Evolutionary conservation across 163 green algal species (phyloP).

Genomic region (Scenedesmus sp.): DNA sequence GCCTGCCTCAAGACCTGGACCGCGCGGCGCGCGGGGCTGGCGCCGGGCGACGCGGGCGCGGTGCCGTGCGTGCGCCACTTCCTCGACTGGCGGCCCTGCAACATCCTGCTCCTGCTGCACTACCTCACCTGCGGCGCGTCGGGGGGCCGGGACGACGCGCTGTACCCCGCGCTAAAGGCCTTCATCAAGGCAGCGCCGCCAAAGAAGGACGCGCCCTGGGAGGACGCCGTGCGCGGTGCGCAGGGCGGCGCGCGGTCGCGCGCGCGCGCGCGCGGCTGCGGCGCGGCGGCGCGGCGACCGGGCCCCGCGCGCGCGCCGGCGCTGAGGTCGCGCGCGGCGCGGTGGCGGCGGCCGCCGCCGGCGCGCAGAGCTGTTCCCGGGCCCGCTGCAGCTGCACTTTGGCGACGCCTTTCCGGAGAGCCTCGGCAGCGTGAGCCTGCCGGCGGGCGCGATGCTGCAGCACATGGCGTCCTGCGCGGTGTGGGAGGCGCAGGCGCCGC

Average conservation of each 20-base stretch:
- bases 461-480: slow-evolving; percentile 1
- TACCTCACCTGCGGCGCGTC: no score
- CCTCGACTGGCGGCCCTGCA: slow-evolving; percentile 18
- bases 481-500: slow-evolving; percentile 19
- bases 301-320: no score
- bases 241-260: not conserved
- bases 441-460: slow-evolving; percentile 11
- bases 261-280: no score
- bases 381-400: slow-evolving; percentile 17
- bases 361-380: slow-evolving; percentile 12
- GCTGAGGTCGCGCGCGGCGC: no score
- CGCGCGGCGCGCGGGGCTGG: not conserved
- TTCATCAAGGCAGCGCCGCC: slow-evolving; percentile 6
- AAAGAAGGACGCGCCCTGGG: slow-evolving; percentile 14
- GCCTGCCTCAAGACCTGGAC: slow-evolving; percentile 35
- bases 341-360: no score
- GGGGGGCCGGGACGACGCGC: no score
- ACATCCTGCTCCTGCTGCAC: slow-evolving; percentile 2
- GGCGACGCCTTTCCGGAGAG: slow-evolving; percentile 7
- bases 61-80: slow-evolving; percentile 28
- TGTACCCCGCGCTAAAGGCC: slow-evolving; percentile 26
- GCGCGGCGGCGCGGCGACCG: no score
- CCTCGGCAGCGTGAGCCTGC: slow-evolving; percentile 3
- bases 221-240: slow-evolving; percentile 6
- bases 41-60: not conserved